Evolutionary conservation across 257 asterid genomes (phyloP), one percentile per base, ranked within the genome.

Genomic region (Coffea eugenioides): DNA sequence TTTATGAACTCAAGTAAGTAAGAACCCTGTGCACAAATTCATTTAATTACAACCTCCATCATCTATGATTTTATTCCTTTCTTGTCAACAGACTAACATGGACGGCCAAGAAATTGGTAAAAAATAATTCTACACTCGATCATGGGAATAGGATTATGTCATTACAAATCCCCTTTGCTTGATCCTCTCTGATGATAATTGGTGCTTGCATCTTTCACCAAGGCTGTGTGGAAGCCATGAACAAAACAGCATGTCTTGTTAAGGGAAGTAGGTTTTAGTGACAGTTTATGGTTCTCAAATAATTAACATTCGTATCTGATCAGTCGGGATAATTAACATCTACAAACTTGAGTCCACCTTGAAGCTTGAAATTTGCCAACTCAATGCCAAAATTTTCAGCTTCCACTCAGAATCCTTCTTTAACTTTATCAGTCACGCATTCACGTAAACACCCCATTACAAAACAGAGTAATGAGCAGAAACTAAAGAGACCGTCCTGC

Each of bases 31-130:
- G 21, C 41, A 46, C 36, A 66, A 11, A 59, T 57, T 59, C n/a
- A 49, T 49, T 49, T 49, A 49, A 49, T 49, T 2, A 8, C 14
- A 9, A 10, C 54, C 54, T 11, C 43, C 43, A 39, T 39, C 43
- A 39, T 4, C 43, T 39, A 39, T 4, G 43, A 36, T 21, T 12
- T 27, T 2, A 18, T 69, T 12, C 25, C 7, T n/a, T 25, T 57
- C 34, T 52, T 59, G 14, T 31, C 59, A 62, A 45, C 69, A 13
- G 23, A 14, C 65, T 48, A 11, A 45, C 39, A 31, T 61, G 67
- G 78, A 80, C 68, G 78, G 74, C 79, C 27, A 73, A 80, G 31
- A 64, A 80, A 48, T 18, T 71, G 20, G 67, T 62, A 34, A 72
- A 61, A 23, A 23, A 57, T 12, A 72, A 46, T 15, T 43, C 25